These are phyloP conservation scores for Coix lacrymajobi DNA, from an alignment of 176 grass and related monocot genomes.

Conservation along the genomic window DNA sequence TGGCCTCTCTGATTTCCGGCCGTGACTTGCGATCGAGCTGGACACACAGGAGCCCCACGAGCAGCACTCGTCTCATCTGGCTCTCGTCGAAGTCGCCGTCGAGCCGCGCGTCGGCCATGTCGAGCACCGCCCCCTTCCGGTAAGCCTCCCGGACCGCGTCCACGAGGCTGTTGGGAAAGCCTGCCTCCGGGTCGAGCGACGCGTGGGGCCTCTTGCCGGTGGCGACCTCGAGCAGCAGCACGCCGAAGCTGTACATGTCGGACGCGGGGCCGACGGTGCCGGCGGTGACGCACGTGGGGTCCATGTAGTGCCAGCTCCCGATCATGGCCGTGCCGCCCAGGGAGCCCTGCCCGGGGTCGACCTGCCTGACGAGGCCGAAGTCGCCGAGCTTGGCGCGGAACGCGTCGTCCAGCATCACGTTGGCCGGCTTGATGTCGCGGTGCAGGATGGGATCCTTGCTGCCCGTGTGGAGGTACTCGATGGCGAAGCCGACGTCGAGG, in stretches of 20 bases:
- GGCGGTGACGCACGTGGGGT: background rate
- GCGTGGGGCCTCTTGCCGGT: conserved; percentile 19
- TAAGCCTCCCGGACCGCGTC: background rate
- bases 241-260: conserved; percentile 81
- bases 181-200: background rate
- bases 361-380: conserved; percentile 16
- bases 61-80: background rate
- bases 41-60: background rate
- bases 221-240: conserved; percentile 48
- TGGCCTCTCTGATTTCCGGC: background rate
- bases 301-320: background rate
- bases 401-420: background rate
- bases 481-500: background rate
- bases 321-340: background rate
- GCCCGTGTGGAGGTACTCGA: background rate
- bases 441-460: background rate
- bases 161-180: background rate
- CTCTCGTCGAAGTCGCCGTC: background rate
- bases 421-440: conserved; percentile 23
- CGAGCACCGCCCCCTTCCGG: background rate
- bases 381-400: conserved; percentile 20
- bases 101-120: background rate
- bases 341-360: no score
- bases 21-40: background rate
- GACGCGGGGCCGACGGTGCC: background rate